phyloP scores from a whole-genome alignment of 257 asterid species.

The Cynanchum wilfordii region DNA sequence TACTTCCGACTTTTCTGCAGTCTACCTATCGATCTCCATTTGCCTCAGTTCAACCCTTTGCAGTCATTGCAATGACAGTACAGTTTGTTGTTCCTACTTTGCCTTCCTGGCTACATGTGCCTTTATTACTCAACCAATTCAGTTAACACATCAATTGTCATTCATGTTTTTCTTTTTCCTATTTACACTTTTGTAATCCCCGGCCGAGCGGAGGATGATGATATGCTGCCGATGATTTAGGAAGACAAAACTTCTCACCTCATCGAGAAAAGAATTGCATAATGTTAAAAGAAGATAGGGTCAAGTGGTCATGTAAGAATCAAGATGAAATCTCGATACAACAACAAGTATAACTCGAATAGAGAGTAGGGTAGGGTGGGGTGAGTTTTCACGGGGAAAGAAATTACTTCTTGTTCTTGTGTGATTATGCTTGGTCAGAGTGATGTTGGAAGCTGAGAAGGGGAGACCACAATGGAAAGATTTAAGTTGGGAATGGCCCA shows the following conservation, averaged over 20 bases:
- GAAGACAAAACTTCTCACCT: too few species aligned
- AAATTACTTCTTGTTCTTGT: background rate
- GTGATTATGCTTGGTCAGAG: background rate
- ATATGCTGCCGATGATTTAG: too few species aligned
- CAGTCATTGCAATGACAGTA: conserved; percentile 14
- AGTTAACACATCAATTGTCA: conserved; percentile 6
- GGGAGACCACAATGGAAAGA: background rate
- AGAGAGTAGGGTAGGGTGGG: too few species aligned
- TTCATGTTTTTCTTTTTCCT: background rate
- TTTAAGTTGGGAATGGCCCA: conserved; percentile 25
- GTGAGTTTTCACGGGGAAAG: too few species aligned
- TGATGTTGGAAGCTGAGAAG: background rate
- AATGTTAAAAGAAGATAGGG: too few species aligned
- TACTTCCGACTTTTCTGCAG: background rate
- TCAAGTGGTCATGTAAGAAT: too few species aligned
- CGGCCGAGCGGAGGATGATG: too few species aligned
- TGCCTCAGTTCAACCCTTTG: conserved; percentile 13
- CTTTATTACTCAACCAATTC: conserved; percentile 8
- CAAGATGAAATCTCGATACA: too few species aligned
- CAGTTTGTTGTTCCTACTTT: conserved; percentile 4
- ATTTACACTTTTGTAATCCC: background rate
- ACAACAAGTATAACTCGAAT: too few species aligned
- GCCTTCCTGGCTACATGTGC: conserved; percentile 14
- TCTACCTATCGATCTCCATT: background rate
- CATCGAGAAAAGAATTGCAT: too few species aligned